Evolutionary conservation across 2,329 filamentous ascomycete genomes (phyloP), one percentile per base, ranked within the genome.

Genomic region (Orbilia brochopaga): DNA sequence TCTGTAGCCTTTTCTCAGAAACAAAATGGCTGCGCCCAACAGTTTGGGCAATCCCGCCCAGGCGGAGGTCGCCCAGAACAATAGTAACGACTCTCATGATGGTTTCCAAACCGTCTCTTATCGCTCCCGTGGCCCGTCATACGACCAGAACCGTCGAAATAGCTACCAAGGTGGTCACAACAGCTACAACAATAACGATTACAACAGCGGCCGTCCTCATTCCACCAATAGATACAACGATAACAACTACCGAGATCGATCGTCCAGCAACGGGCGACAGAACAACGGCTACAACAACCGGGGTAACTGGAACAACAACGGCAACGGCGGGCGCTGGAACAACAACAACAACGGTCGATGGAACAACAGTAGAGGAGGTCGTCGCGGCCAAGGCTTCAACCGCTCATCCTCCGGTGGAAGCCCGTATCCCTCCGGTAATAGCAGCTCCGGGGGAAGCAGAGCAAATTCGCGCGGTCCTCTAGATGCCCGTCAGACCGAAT

Each of bases 401-500:
- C 54, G 59, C n/a, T 64, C 59, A 10, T 27, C 27, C 13, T 72
- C 67, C 23, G 60, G 67, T 48, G 60, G 67, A 37, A 65, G 55
- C 37, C 67, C 67, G 6, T 65, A 42, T 24, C 67, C 55, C 44
- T 27, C 54, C 40, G 60, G 67, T 21, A 51, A 64, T 56, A 65
- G 23, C 27, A 60, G 56, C 51, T 64, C 67, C 30, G 67, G 59
- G n/a, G 67, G 55, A 51, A 65, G 60, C 37, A 37, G 60, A 52
- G 27, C 60, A 40, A 55, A 40, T 24, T 72, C 67, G 23, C 56
- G 55, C 23, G 60, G 60, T 40, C 60, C 60, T 17, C 23, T 23
- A 17, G 37, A 60, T 32, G 8, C 27, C 27, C 8, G 3, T 32
- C 8, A 3, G 23, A 5, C n/a, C 23, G 19, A 13, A 23, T 17